Evolutionary conservation across 2,329 filamentous ascomycete species (phyloP), one percentile per base, ranked within the genome.

Genomic region (Fusarium sarcochroum): DNA sequence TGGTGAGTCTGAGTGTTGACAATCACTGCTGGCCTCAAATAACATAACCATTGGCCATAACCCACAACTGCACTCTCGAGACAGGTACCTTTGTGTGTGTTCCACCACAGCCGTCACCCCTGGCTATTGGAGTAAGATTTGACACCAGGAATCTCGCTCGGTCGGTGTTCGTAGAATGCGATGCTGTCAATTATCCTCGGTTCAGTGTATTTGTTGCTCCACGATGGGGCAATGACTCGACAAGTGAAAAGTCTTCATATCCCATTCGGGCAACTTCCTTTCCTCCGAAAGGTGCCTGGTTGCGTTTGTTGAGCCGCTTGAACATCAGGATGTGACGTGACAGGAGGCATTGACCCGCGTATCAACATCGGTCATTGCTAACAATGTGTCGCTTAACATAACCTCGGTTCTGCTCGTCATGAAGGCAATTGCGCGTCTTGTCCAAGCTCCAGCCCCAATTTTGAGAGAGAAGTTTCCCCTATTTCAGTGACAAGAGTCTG

Each of bases 131-230:
- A 32, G 54, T 32, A 37, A 51, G 27, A 45, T 21, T 44, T 48
- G 45, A 34, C 44, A 48, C 35, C 40, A 63, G 56, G 47, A 25
- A 58, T 56, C 23, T 37, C 18, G n/a, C 17, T 38, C 20, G n/a
- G 23, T 27, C 25, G 35, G 55, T 44, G 42, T 55, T 54, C 51
- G 55, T 40, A 52, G 18, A 47, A 48, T 23, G 20, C 32, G 37
- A 52, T 57, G 46, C 48, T 45, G 48, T 63, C 54, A 58, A 46
- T 52, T 73, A 66, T 65, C 71, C 69, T 72, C 71, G 69, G 71
- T 46, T 61, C 53, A 58, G 37, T 23, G 42, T 38, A 27, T 54
- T 46, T 30, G 58, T 21, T 32, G 38, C 42, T 59, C 54, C 51
- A 56, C 17, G 40, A 50, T 52, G 37, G 59, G 48, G 38, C 20